Conservation (phyloP, 352 stramenopile species). For the Globisporangium spinosum region DNA sequence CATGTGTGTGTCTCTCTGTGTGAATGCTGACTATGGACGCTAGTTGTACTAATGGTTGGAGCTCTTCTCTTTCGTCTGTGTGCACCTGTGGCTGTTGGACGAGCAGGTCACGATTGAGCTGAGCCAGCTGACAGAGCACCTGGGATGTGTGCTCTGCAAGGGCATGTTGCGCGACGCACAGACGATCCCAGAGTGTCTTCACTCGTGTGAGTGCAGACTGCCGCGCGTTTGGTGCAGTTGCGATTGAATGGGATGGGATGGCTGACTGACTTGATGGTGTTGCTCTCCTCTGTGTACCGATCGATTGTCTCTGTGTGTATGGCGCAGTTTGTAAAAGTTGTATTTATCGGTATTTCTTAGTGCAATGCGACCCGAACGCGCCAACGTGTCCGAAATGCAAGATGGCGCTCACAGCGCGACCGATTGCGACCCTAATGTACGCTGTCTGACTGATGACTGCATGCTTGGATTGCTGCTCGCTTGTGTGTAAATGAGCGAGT, state of each 20-base stretch:
- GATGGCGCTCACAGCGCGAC: constrained; percentile 46
- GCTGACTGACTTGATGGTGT: neutral
- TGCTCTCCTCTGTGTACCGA: neutral
- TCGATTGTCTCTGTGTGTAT: neutral
- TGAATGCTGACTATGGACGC: neutral
- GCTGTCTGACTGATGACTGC: neutral
- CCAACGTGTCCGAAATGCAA: constrained; percentile 57
- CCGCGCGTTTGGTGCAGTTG: neutral
- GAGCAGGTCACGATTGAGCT: constrained; percentile 48
- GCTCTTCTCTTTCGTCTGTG: constrained; percentile 2
- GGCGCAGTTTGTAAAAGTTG: constrained; percentile 82
- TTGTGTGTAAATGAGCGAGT: neutral
- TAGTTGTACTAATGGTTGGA: neutral
- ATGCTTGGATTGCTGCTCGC: neutral
- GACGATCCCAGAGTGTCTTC: constrained; percentile 78
- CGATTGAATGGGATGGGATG: neutral
- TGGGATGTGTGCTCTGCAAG: constrained; percentile 63
- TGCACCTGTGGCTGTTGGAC: constrained; percentile 7
- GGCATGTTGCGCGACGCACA: constrained; percentile 72
- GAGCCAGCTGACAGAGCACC: constrained; percentile 51
- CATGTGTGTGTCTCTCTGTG: neutral
- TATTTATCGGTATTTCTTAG: constrained; percentile 74
- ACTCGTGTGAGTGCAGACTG: constrained; percentile 51
- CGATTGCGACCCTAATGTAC: constrained; percentile 64
- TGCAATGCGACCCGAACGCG: constrained; percentile 45